Base-by-base conservation (phyloP, 1,284 basidiomycete genomes). In the Puccinia polysora region DNA sequence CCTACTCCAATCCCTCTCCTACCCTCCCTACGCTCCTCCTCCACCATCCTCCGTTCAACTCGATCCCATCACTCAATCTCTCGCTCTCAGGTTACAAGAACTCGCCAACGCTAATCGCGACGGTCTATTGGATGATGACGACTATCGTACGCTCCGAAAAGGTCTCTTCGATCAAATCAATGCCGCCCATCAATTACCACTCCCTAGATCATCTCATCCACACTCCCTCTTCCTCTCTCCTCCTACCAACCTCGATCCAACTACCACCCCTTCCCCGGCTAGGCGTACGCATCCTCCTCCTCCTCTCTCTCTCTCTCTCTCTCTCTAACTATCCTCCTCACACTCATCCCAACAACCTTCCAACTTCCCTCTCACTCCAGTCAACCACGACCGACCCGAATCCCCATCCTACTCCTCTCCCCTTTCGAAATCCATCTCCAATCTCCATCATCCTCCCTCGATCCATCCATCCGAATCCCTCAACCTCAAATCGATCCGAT, bases 101-200 rank as follows among this genome's bases (percentile, higher is more conserved):
- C 74, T 78, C 5, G 74, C 75, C 5, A 69, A 72, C 30, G 75
- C 77, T 10, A 70, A 77, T 28, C 73, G 70, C 1, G 75, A 77
- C 25, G 77, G 77, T 0, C 50, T 78, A 20, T 60, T 78, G 2
- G 76, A 77, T 40, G 77, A 77, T 28, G 75, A 77, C 15, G 76
- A 77, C 50, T 78, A 78, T 55, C 60, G 77, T 1, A 58, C 75
- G 23, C 56, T 78, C 12, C 64, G 77, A 25, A 43, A 47, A 23
- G 68, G 74, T 49, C 34, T 75, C 6, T 77, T 78, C 52, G 75
- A 74, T 55, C 72, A 53, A 6, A 56, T 58, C 14, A 68, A 49
- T 38, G 64, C 45, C 14, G 40, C 23, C 23, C 2, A 53, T 40
- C 23, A 52, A 18, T 34, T 32, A 25, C 65, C 43, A 43, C 38